A percentile compares a stretch with the other conserved stretches of the same genome.
phyloP scores from a whole-genome alignment of 176 grass and related monocot species.

The Miscanthus lutarioriparius region DNA sequence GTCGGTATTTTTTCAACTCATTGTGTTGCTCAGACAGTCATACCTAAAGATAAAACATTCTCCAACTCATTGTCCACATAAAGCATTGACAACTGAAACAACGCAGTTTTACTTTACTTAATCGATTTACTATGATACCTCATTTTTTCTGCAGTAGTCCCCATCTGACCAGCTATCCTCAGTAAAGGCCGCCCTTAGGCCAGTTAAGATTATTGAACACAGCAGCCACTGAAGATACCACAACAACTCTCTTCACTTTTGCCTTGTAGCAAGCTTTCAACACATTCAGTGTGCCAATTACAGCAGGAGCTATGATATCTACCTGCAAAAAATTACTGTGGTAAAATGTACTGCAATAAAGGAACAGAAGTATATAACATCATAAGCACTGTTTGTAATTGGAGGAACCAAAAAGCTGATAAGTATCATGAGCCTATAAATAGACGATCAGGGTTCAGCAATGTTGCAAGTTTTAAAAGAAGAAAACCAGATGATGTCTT shows the following conservation, averaged over 20 bases:
- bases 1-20: neutral
- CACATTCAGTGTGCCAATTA: constrained; percentile 74
- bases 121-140: neutral
- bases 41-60: neutral
- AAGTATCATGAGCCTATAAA: too few relatives aligned
- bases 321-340: constrained; percentile 22
- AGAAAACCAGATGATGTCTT: too few relatives aligned
- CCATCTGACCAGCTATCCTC: constrained; percentile 78
- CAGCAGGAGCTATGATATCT: constrained; percentile 65
- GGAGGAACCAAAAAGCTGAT: too few relatives aligned
- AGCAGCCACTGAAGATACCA: constrained; percentile 64
- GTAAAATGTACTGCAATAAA: too few relatives aligned
- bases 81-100: neutral
- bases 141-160: constrained; percentile 52
- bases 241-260: constrained; percentile 68
- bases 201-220: constrained; percentile 53
- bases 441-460: too few relatives aligned
- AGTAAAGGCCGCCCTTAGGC: constrained; percentile 54
- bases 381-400: neutral
- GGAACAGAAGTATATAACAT: neutral
- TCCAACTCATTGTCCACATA: too few relatives aligned
- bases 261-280: constrained; percentile 63
- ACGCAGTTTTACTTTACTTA: neutral
- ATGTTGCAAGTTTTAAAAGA: too few relatives aligned
- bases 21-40: neutral